Conservation (phyloP, 768 basidiomycete species). For the Filobasidium wieringae region DNA sequence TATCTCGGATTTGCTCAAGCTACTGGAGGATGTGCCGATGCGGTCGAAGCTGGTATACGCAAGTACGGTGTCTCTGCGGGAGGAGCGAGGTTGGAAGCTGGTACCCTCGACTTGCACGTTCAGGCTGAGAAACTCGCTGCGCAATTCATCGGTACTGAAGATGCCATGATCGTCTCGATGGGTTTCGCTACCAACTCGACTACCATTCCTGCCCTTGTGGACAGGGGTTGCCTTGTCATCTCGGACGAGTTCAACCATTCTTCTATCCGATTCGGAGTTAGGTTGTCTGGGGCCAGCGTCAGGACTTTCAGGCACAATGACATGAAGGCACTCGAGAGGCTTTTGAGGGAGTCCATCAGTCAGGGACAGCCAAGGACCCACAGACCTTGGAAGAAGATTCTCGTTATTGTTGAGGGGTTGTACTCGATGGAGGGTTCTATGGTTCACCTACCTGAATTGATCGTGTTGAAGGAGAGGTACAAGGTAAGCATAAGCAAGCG, state of each 20-base stretch:
- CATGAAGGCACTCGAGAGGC: slow-evolving; percentile 63
- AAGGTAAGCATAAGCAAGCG: slow-evolving; percentile 52
- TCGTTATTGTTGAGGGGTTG: slow-evolving; percentile 85
- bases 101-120: slow-evolving; percentile 72
- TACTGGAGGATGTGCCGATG: slow-evolving; percentile 84
- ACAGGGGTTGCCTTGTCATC: slow-evolving; percentile 84
- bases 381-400: slow-evolving; percentile 97
- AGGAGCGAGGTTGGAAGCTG: slow-evolving; percentile 69
- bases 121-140: slow-evolving; percentile 77
- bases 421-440: slow-evolving; percentile 99
- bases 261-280: slow-evolving; percentile 82
- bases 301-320: slow-evolving; percentile 97
- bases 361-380: slow-evolving; percentile 97
- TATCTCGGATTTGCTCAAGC: slow-evolving; percentile 97
- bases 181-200: slow-evolving; percentile 46
- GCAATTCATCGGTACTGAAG: slow-evolving; percentile 78
- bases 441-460: slow-evolving; percentile 64
- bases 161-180: slow-evolving; percentile 82
- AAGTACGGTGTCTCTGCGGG: slow-evolving; percentile 69
- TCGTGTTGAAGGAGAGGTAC: slow-evolving; percentile 85
- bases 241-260: slow-evolving; percentile 97
- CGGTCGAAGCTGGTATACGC: slow-evolving; percentile 69
- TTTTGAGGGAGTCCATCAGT: slow-evolving; percentile 81
- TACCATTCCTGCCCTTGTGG: slow-evolving; percentile 76
- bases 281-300: slow-evolving; percentile 76